Evolutionary conservation across 108 stramenopile species (phyloP).

Genomic region (Nitzschia palea): DNA sequence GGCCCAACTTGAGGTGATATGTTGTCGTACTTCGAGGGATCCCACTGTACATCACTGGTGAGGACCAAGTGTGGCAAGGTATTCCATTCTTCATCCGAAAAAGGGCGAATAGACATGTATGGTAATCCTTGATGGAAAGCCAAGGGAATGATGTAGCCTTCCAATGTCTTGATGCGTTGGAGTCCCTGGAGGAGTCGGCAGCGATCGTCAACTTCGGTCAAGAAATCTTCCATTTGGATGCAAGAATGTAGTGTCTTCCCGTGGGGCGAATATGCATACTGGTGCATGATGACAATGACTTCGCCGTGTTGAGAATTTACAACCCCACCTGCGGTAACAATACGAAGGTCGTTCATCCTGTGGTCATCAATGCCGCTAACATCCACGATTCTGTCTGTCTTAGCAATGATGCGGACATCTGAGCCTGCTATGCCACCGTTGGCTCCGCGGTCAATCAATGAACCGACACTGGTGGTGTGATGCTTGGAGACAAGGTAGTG

Average conservation of each 20-base stretch:
- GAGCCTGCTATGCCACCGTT: slow-evolving; percentile 31
- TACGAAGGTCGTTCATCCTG: neutral
- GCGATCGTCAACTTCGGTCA: slow-evolving; percentile 18
- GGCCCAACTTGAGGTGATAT: neutral
- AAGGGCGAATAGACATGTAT: slow-evolving; percentile 16
- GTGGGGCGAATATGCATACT: slow-evolving; percentile 23
- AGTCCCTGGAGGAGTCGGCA: neutral
- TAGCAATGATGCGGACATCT: too few species aligned
- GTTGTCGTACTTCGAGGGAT: too few species aligned
- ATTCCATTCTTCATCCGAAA: slow-evolving; percentile 28
- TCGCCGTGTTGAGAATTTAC: slow-evolving; percentile 7
- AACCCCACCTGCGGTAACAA: slow-evolving; percentile 29
- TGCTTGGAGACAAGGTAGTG: too few species aligned
- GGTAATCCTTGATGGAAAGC: slow-evolving; percentile 15
- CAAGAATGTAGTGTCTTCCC: slow-evolving; percentile 29
- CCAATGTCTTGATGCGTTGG: slow-evolving; percentile 30
- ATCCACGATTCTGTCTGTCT: slow-evolving; percentile 11
- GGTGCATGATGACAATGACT: slow-evolving; percentile 27
- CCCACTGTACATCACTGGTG: slow-evolving; percentile 30
- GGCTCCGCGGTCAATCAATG: slow-evolving; percentile 35
- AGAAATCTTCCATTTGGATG: slow-evolving; percentile 21
- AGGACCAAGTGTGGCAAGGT: slow-evolving; percentile 34
- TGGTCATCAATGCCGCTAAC: slow-evolving; percentile 40
- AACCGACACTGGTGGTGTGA: too few species aligned
- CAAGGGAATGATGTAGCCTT: slow-evolving; percentile 36